phyloP scores from a whole-genome alignment of 192 early-diverging fungal genomes.

The Coemansia nantahalensis region DNA sequence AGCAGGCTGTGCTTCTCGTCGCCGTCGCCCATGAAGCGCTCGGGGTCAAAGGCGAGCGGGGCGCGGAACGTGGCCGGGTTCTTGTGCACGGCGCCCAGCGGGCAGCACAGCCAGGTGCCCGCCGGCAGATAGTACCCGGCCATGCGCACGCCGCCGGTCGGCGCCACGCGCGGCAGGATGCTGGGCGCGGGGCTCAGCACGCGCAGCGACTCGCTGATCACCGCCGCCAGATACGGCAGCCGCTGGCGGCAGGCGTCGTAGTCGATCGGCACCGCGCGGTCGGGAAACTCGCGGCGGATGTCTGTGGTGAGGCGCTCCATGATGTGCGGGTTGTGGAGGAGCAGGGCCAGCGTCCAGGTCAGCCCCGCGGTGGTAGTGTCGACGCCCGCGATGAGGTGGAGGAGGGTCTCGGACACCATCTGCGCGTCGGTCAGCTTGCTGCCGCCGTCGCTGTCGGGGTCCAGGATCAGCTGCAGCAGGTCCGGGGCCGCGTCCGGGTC shows the following conservation, averaged over 20 bases:
- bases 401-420: slow-evolving; percentile 37
- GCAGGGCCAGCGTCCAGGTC: slow-evolving; percentile 42
- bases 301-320: slow-evolving; percentile 18
- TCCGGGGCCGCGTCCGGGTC: not conserved
- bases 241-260: slow-evolving; percentile 18
- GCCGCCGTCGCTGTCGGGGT: slow-evolving; percentile 5
- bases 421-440: slow-evolving; percentile 26
- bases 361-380: slow-evolving; percentile 49
- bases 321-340: slow-evolving; percentile 41
- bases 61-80: slow-evolving; percentile 17
- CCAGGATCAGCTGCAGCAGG: slow-evolving; percentile 40
- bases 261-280: not conserved
- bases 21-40: slow-evolving; percentile 29
- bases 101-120: slow-evolving; percentile 46
- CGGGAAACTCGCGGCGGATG: slow-evolving; percentile 29
- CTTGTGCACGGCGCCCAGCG: slow-evolving; percentile 32
- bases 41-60: slow-evolving; percentile 34
- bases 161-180: slow-evolving; percentile 38
- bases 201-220: slow-evolving; percentile 49
- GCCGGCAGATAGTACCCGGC: slow-evolving; percentile 37
- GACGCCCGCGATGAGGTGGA: slow-evolving; percentile 48
- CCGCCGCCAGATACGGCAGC: slow-evolving; percentile 45
- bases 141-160: slow-evolving; percentile 25
- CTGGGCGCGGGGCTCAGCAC: slow-evolving; percentile 38
- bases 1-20: slow-evolving; percentile 21